Conservation (phyloP, 768 basidiomycete genomes). For the Naganishia onofrii region DNA sequence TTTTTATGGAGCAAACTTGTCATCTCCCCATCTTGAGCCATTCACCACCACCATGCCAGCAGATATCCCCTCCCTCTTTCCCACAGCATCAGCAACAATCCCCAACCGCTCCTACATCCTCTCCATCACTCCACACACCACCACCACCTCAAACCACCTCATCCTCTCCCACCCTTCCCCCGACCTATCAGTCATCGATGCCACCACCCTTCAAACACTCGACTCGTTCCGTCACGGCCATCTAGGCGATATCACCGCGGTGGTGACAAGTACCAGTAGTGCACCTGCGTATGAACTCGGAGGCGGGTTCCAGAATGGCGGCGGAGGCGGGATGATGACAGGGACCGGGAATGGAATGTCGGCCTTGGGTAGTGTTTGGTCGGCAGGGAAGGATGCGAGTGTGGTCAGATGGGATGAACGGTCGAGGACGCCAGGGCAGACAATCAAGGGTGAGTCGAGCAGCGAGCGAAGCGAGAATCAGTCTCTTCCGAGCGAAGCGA, state of each 20-base stretch:
- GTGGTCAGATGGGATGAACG: slow-evolving; percentile 52
- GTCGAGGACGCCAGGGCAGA: slow-evolving; percentile 37
- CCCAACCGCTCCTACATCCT: slow-evolving; percentile 43
- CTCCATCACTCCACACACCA: slow-evolving; percentile 39
- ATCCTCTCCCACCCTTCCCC: slow-evolving; percentile 48
- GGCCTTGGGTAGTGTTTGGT: slow-evolving; percentile 36
- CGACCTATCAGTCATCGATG: slow-evolving; percentile 45
- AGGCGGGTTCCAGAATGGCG: slow-evolving; percentile 28
- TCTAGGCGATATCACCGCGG: slow-evolving; percentile 38
- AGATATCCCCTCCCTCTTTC: slow-evolving; percentile 19
- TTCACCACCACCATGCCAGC: slow-evolving; percentile 22
- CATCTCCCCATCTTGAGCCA: neutral
- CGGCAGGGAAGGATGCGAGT: slow-evolving; percentile 42
- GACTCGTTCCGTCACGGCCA: slow-evolving; percentile 44
- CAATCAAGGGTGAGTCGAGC: slow-evolving; percentile 47
- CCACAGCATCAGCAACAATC: neutral
- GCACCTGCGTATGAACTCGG: neutral
- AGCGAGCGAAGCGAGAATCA: too few species aligned
- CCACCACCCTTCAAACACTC: slow-evolving; percentile 43
- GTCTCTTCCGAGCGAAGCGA: too few species aligned
- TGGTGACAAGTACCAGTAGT: slow-evolving; percentile 29
- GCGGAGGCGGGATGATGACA: slow-evolving; percentile 21
- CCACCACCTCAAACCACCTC: slow-evolving; percentile 41
- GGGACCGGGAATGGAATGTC: slow-evolving; percentile 6
- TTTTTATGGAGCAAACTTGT: too few species aligned